Base-by-base conservation (phyloP, 148 eudicot species). In the Heliosperma pusillum region DNA sequence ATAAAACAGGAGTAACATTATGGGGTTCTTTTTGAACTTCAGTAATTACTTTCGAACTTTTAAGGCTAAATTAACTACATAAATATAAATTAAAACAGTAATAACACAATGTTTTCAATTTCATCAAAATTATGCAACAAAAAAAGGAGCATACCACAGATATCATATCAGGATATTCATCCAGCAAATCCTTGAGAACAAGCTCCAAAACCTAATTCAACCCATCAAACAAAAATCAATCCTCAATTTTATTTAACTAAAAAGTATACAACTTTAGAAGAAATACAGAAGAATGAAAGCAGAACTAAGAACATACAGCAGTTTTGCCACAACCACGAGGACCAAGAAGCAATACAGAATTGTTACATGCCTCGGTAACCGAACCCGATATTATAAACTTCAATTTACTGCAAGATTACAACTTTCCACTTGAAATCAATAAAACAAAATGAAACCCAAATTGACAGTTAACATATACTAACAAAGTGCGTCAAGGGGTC, bases 301-400 rank as follows among this genome's bases (percentile, higher is more conserved):
- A 20, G 65, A 33, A 65, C 0, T 3, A 3, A 82, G 44, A 27
- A 70, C 81, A 9, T 70, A 94, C 98, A 78, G 89, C 88, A 52
- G 71, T 71, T 85, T 94, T 90, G 40, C 97, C 93, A 50, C 96
- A 94, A 13, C 97, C 98, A 40, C 97, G 97, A 20, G 98, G 97
- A 27, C 98, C 98, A 19, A 94, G 92, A 64, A 94, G 92, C 86
- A 94, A 77, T 27, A 85, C 88, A 5, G 98, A 94, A 78, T 94
- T 94, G 79, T 94, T 94, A 77, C 93, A 89, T 20, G 89, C 90
- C 83, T 94, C 98, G 19, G 92, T 85, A 20, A 92, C 79, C 25
- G 96, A 94, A 50, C 91, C 87, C 29, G 96, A 83, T 75, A 94
- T 59, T 50, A 90, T 85, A 72, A 86, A 90, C 88, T 92, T 94